phyloP scores from a whole-genome alignment of 2,329 filamentous ascomycete genomes.

The Beauveria brongniartii region DNA sequence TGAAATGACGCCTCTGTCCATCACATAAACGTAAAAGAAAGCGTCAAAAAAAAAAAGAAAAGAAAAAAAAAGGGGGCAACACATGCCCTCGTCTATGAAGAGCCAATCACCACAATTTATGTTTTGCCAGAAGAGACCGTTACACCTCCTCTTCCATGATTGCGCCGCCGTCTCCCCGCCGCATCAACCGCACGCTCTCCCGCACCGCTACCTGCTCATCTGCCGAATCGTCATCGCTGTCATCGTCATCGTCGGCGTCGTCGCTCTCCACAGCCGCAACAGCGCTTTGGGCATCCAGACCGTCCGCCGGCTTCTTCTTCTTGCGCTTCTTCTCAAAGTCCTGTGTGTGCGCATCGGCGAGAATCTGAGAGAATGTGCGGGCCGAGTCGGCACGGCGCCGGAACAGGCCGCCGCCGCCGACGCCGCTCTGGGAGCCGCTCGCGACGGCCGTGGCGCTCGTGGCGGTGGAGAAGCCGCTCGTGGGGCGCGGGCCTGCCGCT shows the following conservation, averaged over 20 bases:
- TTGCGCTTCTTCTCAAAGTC: slow-evolving; percentile 78
- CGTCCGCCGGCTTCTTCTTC: slow-evolving; percentile 2
- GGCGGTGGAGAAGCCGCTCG: slow-evolving; percentile 6
- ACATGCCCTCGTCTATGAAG: background rate
- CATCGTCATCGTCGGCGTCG: slow-evolving; percentile 29
- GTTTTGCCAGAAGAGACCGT: background rate
- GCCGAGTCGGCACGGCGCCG: slow-evolving; percentile 25
- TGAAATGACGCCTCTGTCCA: background rate
- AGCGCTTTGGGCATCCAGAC: background rate
- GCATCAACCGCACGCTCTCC: background rate
- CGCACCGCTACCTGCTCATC: slow-evolving; percentile 14
- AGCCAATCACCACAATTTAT: background rate
- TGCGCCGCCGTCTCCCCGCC: background rate
- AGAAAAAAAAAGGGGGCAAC: background rate
- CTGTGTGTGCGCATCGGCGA: slow-evolving; percentile 78
- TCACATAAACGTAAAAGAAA: background rate
- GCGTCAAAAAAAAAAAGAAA: background rate
- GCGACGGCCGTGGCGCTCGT: slow-evolving; percentile 18
- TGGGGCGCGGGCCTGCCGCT: background rate
- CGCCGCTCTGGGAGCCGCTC: slow-evolving; percentile 11
- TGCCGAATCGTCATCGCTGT: slow-evolving; percentile 22
- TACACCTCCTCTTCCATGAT: slow-evolving; percentile 5
- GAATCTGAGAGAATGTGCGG: slow-evolving; percentile 48
- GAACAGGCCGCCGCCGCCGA: slow-evolving; percentile 11
- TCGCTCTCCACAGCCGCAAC: slow-evolving; percentile 18